Evolutionary conservation across 495 filamentous ascomycete species (phyloP).

Genomic region (Tuber brumale): DNA sequence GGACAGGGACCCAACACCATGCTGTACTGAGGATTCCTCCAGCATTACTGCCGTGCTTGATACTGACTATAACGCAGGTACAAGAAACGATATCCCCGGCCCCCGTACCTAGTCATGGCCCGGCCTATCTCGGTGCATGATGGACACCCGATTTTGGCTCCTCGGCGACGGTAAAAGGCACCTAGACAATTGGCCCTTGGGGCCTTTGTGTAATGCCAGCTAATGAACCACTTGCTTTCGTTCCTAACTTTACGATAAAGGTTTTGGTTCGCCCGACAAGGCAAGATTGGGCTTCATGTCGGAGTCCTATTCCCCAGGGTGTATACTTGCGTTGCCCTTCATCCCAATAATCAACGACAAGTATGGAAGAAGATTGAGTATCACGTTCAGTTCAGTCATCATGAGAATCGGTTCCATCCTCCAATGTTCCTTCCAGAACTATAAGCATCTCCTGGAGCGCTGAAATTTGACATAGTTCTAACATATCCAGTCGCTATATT

Average conservation of each 20-base stretch:
- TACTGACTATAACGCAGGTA: constrained; percentile 47
- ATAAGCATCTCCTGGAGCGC: constrained; percentile 34
- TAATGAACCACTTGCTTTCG: background rate
- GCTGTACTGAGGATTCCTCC: constrained; percentile 4
- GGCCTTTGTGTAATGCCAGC: constrained; percentile 47
- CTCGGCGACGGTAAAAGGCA: constrained; percentile 59
- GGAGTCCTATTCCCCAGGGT: constrained; percentile 50
- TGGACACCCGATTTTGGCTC: constrained; percentile 68
- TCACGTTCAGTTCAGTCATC: constrained; percentile 55
- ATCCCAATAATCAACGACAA: constrained; percentile 55
- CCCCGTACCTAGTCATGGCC: constrained; percentile 57
- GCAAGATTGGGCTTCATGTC: constrained; percentile 31
- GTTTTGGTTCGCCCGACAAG: constrained; percentile 44
- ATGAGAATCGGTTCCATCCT: constrained; percentile 56
- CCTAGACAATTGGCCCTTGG: constrained; percentile 58
- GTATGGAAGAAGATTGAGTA: constrained; percentile 53
- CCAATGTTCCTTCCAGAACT: constrained; percentile 50
- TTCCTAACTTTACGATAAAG: constrained; percentile 27
- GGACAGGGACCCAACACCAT: constrained; percentile 23
- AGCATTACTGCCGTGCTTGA: background rate
- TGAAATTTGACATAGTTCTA: constrained; percentile 1
- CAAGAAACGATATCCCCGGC: constrained; percentile 57
- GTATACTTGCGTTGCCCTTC: constrained; percentile 55
- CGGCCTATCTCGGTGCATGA: constrained; percentile 63
- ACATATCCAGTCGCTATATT: constrained; percentile 51